phyloP scores from a whole-genome alignment of 148 eudicot genomes.

The Rhododendron mucronatum region DNA sequence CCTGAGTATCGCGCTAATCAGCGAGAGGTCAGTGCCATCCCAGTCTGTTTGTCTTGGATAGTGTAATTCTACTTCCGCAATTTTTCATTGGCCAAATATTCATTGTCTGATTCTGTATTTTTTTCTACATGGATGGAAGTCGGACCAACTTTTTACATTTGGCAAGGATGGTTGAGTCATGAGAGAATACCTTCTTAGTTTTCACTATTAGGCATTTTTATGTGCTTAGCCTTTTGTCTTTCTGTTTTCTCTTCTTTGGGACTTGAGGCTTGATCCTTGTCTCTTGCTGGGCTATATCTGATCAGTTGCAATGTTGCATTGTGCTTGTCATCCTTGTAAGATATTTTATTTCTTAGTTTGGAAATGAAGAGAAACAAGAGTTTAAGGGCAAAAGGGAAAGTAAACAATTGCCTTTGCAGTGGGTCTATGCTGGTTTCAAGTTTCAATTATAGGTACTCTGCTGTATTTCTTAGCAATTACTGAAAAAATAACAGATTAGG shows the following conservation, averaged over 20 bases:
- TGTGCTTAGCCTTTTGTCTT: not conserved
- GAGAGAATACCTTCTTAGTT: not conserved
- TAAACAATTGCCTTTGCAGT: not conserved
- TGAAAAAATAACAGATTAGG: not conserved
- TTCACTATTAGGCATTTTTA: not conserved
- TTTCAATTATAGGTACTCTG: not conserved
- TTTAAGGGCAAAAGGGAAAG: not conserved
- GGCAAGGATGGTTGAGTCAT: not conserved
- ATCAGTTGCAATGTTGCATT: not conserved
- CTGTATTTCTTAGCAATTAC: not conserved
- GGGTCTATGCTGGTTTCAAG: not conserved
- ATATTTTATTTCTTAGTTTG: not conserved
- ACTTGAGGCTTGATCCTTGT: not conserved
- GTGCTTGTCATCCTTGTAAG: not conserved
- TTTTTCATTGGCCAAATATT: not conserved
- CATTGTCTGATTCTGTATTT: not conserved
- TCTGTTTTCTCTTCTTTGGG: not conserved
- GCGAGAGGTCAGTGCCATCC: conserved; percentile 62
- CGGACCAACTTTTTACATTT: not conserved
- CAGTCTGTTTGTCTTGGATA: conserved; percentile 11
- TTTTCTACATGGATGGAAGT: not conserved
- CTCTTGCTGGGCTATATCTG: not conserved
- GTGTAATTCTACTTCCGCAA: not conserved
- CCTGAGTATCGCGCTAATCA: conserved; percentile 88
- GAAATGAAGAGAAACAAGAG: not conserved